Evolutionary conservation across 805 yeast species (phyloP).

Genomic region (Metschnikowia sp.): DNA sequence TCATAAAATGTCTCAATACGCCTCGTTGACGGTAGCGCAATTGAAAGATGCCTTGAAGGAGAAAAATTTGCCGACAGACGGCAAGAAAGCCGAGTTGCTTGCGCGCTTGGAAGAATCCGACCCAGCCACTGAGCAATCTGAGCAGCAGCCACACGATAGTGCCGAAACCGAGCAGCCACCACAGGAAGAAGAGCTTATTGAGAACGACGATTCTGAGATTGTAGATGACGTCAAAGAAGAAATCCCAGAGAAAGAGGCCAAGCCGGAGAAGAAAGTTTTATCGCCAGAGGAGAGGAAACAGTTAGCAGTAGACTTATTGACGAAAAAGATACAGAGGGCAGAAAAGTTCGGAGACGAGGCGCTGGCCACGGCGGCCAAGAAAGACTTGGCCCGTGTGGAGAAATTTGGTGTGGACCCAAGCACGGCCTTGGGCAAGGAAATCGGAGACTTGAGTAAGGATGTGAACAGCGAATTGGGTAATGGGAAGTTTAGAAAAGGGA

Average conservation of each 20-base stretch:
- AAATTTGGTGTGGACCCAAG: constrained; percentile 79
- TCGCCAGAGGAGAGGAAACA: constrained; percentile 70
- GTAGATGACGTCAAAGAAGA: neutral
- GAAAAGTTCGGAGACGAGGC: constrained; percentile 73
- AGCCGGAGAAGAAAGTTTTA: constrained; percentile 38
- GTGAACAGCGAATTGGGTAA: constrained; percentile 23
- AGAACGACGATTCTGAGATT: neutral
- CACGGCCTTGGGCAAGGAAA: constrained; percentile 63
- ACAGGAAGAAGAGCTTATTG: neutral
- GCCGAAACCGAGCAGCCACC: neutral
- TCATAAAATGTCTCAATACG: constrained; percentile 48
- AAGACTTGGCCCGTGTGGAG: constrained; percentile 65
- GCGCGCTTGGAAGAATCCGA: constrained; percentile 63
- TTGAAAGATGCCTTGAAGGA: constrained; percentile 72
- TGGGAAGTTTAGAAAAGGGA: constrained; percentile 5
- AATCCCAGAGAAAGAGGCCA: constrained; percentile 8
- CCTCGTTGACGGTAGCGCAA: constrained; percentile 77
- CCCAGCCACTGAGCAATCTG: constrained; percentile 10
- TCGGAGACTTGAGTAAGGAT: constrained; percentile 49
- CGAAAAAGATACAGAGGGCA: constrained; percentile 66
- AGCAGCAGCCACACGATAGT: neutral
- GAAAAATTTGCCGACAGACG: constrained; percentile 64
- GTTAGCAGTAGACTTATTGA: constrained; percentile 63
- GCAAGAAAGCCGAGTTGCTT: constrained; percentile 77
- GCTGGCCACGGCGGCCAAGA: constrained; percentile 52